Percentiles rank a stretch among this genome's conserved stretches.
Evolutionary conservation across 345 rosid species (phyloP).

Genomic region (Geranium brycei): DNA sequence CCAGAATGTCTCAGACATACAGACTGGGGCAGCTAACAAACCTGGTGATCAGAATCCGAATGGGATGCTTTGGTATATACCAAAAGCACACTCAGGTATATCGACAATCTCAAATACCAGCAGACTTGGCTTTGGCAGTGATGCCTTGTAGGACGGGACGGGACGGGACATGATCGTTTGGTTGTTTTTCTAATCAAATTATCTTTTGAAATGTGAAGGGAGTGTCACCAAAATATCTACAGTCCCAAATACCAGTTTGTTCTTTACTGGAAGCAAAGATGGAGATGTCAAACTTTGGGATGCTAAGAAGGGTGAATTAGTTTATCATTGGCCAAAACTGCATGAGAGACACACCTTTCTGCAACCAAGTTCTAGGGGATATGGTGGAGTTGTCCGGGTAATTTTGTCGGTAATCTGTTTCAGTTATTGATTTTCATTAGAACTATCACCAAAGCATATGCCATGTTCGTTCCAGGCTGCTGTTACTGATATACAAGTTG

Average conservation of each 20-base stretch:
- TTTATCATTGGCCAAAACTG: conserved; percentile 79
- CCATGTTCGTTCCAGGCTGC: conserved; percentile 45
- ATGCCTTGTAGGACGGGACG: neutral
- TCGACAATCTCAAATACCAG: neutral
- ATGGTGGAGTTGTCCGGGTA: conserved; percentile 84
- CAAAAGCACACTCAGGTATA: conserved; percentile 88
- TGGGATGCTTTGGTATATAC: conserved; percentile 96
- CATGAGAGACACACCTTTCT: conserved; percentile 80
- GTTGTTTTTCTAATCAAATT: too few species aligned
- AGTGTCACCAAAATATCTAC: conserved; percentile 72
- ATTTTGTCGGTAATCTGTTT: neutral
- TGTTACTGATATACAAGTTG: conserved; percentile 75
- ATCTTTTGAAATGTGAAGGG: conserved; percentile 25
- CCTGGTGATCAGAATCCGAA: conserved; percentile 39
- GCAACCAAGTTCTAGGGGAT: conserved; percentile 73
- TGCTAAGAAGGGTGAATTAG: conserved; percentile 62
- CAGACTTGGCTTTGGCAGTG: neutral
- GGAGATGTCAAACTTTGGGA: conserved; percentile 99
- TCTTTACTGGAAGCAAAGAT: conserved; percentile 91
- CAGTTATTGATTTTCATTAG: neutral
- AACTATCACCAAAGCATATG: conserved; percentile 8
- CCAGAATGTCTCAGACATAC: conserved; percentile 19
- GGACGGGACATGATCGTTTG: too few species aligned
- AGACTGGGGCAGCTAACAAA: conserved; percentile 21
- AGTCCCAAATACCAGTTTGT: conserved; percentile 72